Evolutionary conservation across 139 green algal genomes (phyloP).

Genomic region (Pedinophyceae sp.): DNA sequence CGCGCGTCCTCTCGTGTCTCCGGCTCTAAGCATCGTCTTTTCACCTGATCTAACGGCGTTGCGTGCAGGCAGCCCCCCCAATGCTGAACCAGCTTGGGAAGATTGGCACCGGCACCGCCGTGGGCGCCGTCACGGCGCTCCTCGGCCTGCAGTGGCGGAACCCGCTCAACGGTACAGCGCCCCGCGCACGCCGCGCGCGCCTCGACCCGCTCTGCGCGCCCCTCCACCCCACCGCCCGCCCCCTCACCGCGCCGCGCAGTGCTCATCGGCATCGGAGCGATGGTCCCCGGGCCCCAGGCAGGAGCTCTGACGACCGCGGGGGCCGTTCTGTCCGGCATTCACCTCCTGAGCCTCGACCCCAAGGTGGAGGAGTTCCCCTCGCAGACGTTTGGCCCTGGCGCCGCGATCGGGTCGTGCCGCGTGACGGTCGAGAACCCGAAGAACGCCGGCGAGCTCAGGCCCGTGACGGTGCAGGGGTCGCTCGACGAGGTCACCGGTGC

Average conservation of each 20-base stretch:
- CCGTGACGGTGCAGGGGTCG: background rate
- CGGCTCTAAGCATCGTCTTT: too few species aligned
- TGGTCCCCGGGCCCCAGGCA: background rate
- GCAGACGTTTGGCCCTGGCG: background rate
- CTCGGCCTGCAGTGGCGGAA: background rate
- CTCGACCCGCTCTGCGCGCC: too few species aligned
- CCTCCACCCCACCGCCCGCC: too few species aligned
- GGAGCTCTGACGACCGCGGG: background rate
- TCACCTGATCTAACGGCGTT: too few species aligned
- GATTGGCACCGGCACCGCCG: background rate
- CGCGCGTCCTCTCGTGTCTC: too few species aligned
- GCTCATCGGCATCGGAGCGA: background rate
- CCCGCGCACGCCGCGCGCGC: background rate
- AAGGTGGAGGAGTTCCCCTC: background rate
- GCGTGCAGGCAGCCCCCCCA: too few species aligned
- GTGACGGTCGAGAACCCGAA: background rate
- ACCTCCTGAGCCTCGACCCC: background rate
- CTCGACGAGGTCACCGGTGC: background rate
- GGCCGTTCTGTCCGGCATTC: too few species aligned
- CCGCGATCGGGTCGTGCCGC: background rate
- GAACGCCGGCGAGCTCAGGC: background rate
- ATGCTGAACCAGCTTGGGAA: too few species aligned
- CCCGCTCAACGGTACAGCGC: background rate
- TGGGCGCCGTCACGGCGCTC: background rate
- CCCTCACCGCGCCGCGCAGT: too few species aligned